A percentile compares a stretch with the other conserved stretches of the same genome.
Conservation (phyloP, 2,329 filamentous ascomycete species). For the Uncinocarpus reesii region DNA sequence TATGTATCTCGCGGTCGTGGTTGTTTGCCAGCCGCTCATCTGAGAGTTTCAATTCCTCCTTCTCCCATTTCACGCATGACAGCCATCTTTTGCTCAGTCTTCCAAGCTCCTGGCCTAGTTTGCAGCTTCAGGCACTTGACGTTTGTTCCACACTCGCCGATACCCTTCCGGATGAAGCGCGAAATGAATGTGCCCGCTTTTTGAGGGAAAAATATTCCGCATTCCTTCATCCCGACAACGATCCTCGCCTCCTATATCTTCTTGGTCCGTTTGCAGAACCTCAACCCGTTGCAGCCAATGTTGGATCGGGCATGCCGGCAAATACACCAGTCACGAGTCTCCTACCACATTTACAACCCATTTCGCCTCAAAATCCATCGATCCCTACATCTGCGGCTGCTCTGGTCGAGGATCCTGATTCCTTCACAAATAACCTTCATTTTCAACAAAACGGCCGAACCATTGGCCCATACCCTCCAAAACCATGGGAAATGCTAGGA, state of each 20-base stretch:
- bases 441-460: slow-evolving; percentile 31
- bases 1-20: slow-evolving; percentile 33
- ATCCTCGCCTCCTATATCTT: slow-evolving; percentile 34
- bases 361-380: slow-evolving; percentile 13
- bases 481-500: slow-evolving; percentile 38
- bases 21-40: slow-evolving; percentile 26
- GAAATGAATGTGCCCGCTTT: slow-evolving; percentile 34
- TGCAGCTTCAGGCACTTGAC: slow-evolving; percentile 36
- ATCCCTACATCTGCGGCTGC: slow-evolving; percentile 17
- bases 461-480: slow-evolving; percentile 29
- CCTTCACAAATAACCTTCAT: slow-evolving; percentile 26
- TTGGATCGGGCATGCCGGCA: slow-evolving; percentile 22
- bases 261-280: slow-evolving; percentile 31
- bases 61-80: slow-evolving; percentile 20
- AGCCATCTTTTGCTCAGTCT: slow-evolving; percentile 15
- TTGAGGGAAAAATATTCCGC: slow-evolving; percentile 35
- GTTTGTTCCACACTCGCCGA: slow-evolving; percentile 38
- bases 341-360: slow-evolving; percentile 9
- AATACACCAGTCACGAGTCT: slow-evolving; percentile 15
- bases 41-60: slow-evolving; percentile 24
- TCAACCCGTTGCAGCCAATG: slow-evolving; percentile 18
- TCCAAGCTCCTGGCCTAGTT: slow-evolving; percentile 26
- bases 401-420: slow-evolving; percentile 22
- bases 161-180: slow-evolving; percentile 36
- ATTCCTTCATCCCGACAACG: slow-evolving; percentile 31